phyloP scores from a whole-genome alignment of 2,329 filamentous ascomycete genomes.

The Pseudomassariella vexata region DNA sequence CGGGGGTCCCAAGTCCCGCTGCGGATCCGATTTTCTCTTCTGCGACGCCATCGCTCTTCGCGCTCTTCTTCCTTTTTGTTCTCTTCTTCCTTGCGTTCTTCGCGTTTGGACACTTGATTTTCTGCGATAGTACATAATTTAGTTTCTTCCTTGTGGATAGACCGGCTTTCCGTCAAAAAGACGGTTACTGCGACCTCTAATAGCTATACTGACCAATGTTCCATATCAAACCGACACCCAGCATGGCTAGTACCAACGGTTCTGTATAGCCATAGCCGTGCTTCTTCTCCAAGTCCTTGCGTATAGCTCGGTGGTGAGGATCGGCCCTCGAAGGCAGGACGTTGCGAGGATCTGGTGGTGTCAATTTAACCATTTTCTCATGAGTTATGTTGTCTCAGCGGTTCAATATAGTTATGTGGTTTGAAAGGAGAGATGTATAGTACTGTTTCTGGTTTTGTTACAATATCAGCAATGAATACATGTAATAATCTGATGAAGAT shows the following conservation, averaged over 20 bases:
- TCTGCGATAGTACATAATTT: no score
- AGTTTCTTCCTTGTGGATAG: no score
- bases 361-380: constrained; percentile 7
- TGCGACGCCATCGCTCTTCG: constrained; percentile 11
- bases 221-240: constrained; percentile 32
- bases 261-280: constrained; percentile 35
- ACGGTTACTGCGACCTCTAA: no score
- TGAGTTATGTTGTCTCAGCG: no score
- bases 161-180: no score
- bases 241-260: constrained; percentile 17
- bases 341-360: constrained; percentile 17
- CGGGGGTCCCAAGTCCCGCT: constrained; percentile 5
- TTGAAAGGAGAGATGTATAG: no score
- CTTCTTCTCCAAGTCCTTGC: constrained; percentile 34
- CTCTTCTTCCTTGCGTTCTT: constrained; percentile 24
- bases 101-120: constrained; percentile 27
- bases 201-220: no score
- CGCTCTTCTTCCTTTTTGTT: constrained; percentile 14
- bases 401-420: no score
- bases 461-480: no score
- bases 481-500: no score
- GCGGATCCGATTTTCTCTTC: constrained; percentile 10
- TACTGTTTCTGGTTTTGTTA: no score
- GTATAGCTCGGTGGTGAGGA: constrained; percentile 26
- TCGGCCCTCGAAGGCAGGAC: constrained; percentile 31